These are phyloP conservation scores for Lentinula aciculospora DNA, from an alignment of 768 basidiomycete species.

Conservation along the genomic window DNA sequence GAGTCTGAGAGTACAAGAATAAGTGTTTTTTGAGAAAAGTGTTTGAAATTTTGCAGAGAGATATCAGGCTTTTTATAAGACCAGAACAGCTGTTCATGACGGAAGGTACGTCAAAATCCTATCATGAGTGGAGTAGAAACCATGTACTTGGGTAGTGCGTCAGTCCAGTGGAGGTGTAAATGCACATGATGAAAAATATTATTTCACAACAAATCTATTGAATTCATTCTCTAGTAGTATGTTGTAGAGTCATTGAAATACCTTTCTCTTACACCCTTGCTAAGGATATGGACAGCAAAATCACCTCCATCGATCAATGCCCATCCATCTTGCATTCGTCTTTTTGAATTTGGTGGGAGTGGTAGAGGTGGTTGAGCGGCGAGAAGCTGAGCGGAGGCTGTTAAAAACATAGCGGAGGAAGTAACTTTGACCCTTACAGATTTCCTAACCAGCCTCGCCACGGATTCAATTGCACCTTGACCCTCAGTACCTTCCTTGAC, in stretches of 20 bases:
- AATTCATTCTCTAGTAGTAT: neutral
- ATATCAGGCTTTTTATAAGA: neutral
- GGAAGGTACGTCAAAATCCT: conserved; percentile 2
- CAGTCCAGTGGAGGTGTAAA: neutral
- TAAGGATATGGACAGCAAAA: conserved; percentile 76
- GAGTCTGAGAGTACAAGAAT: neutral
- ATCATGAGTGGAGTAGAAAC: neutral
- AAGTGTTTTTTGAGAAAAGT: neutral
- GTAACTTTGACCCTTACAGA: conserved; percentile 39
- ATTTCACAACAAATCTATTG: neutral
- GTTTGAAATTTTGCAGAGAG: neutral
- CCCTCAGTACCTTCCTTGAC: conserved; percentile 84
- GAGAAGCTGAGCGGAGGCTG: conserved; percentile 39
- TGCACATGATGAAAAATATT: too few relatives aligned
- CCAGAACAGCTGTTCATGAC: neutral
- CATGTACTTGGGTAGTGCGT: neutral
- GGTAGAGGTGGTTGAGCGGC: conserved; percentile 49
- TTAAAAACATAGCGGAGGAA: neutral
- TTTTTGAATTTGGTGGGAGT: conserved; percentile 60
- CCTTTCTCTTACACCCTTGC: conserved; percentile 57
- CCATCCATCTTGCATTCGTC: conserved; percentile 66
- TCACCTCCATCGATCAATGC: conserved; percentile 78
- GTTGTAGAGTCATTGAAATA: conserved; percentile 42
- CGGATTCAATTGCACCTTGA: conserved; percentile 70
- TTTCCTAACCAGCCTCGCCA: conserved; percentile 66